A percentile compares a stretch with the other conserved stretches of the same genome.
Conservation (phyloP, 108 stramenopile species). For the Pseudonitzschia multistriata region DNA sequence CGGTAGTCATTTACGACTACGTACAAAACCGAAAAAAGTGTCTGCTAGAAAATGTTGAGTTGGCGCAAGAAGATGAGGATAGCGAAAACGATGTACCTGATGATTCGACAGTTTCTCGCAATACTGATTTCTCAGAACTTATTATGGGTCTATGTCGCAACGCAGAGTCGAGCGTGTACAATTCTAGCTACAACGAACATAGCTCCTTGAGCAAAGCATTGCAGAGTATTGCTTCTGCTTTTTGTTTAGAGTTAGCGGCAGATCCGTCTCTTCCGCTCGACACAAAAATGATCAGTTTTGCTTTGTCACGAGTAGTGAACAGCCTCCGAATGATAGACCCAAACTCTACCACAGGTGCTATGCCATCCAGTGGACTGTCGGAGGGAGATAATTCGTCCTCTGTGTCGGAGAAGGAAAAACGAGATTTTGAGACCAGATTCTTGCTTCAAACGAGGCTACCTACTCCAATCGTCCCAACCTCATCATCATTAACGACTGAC, state of each 20-base stretch:
- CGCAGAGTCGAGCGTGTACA: constrained; percentile 5
- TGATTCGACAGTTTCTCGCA: background rate
- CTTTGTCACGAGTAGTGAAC: constrained; percentile 11
- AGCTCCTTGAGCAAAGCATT: constrained; percentile 3
- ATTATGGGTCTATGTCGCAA: constrained; percentile 14
- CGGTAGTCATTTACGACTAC: constrained; percentile 26
- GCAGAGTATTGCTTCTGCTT: constrained; percentile 13
- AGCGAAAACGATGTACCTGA: background rate
- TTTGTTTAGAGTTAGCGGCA: constrained; percentile 5
- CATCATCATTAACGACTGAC: background rate
- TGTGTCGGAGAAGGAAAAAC: constrained; percentile 2
- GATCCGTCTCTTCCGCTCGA: constrained; percentile 17
- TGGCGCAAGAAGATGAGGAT: background rate
- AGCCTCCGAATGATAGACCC: constrained; percentile 2
- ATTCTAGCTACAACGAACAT: constrained; percentile 6
- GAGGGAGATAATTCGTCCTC: background rate
- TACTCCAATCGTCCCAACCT: background rate
- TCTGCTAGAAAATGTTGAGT: constrained; percentile 10
- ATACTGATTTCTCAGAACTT: background rate
- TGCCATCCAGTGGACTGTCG: background rate
- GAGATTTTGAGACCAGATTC: constrained; percentile 7
- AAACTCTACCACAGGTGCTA: background rate
- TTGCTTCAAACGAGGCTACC: background rate
- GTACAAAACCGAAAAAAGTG: constrained; percentile 32
- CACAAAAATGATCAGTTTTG: constrained; percentile 18